A percentile compares a stretch with the other conserved stretches of the same genome.
Conservation (phyloP, 2,329 filamentous ascomycete species). For the Colletotrichum lupini region DNA sequence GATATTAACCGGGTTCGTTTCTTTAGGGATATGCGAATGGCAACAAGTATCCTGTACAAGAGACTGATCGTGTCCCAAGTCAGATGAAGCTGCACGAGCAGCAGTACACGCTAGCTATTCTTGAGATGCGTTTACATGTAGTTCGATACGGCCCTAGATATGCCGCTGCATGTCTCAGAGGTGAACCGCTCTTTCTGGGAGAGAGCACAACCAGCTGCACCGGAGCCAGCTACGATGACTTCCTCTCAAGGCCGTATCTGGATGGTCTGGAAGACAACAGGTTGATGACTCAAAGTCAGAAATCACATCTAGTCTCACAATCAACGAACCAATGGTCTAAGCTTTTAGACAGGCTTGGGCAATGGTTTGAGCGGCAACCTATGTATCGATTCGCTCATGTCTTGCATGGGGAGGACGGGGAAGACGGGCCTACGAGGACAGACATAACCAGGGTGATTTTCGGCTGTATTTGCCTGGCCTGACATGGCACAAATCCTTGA, state of each 20-base stretch:
- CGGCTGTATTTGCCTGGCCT: not conserved
- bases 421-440: not conserved
- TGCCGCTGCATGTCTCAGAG: constrained; percentile 10
- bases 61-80: not conserved
- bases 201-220: not conserved
- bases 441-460: not conserved
- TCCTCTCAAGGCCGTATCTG: not conserved
- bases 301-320: not conserved
- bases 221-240: not conserved
- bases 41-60: not conserved
- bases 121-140: not conserved
- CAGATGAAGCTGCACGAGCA: not conserved
- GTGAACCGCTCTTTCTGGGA: not conserved
- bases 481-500: not conserved
- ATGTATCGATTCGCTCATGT: not conserved
- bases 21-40: not conserved
- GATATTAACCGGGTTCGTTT: too few species aligned
- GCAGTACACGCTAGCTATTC: not conserved
- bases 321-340: constrained; percentile 10
- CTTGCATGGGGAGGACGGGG: not conserved
- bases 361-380: not conserved
- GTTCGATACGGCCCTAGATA: not conserved
- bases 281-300: not conserved
- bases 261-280: not conserved
- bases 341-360: not conserved